These are phyloP conservation scores for Suhomyces emberorum DNA, from an alignment of 805 yeast species.

Conservation along the genomic window DNA sequence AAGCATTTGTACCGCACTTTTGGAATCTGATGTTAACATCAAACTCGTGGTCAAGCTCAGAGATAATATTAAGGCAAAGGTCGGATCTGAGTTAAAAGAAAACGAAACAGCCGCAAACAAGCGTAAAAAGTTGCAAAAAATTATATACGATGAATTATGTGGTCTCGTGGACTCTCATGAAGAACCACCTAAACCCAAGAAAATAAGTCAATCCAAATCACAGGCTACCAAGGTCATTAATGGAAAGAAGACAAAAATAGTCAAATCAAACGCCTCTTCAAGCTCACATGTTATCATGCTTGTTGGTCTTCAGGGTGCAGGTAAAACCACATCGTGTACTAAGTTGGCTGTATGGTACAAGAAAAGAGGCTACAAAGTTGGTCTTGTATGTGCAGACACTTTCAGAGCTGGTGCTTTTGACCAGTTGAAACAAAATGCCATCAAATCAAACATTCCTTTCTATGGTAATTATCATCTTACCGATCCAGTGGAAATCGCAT, in stretches of 20 bases:
- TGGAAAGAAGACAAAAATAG: conserved; percentile 25
- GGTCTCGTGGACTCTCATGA: conserved; percentile 73
- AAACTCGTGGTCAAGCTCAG: conserved; percentile 75
- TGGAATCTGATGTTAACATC: conserved; percentile 94
- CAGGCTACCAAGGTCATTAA: conserved; percentile 18
- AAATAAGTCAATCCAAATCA: conserved; percentile 43
- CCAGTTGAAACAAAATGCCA: conserved; percentile 95
- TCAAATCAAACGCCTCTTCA: conserved; percentile 15
- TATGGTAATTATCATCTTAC: conserved; percentile 95
- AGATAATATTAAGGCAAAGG: conserved; percentile 47
- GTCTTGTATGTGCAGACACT: conserved; percentile 97
- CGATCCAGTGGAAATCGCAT: conserved; percentile 89
- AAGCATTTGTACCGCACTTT: conserved; percentile 83
- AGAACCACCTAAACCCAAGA: conserved; percentile 76
- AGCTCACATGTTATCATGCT: conserved; percentile 76
- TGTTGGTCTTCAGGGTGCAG: conserved; percentile 98
- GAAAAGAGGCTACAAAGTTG: conserved; percentile 89
- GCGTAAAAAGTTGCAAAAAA: conserved; percentile 82
- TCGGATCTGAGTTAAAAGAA: conserved; percentile 54
- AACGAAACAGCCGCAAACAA: conserved; percentile 56
- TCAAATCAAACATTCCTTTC: conserved; percentile 89
- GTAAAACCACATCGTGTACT: conserved; percentile 97
- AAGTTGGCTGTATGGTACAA: conserved; percentile 93
- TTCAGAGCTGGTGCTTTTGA: conserved; percentile 99
- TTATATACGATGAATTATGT: conserved; percentile 90